phyloP scores from a whole-genome alignment of 805 yeast species.

The Candida namnaoensis region DNA sequence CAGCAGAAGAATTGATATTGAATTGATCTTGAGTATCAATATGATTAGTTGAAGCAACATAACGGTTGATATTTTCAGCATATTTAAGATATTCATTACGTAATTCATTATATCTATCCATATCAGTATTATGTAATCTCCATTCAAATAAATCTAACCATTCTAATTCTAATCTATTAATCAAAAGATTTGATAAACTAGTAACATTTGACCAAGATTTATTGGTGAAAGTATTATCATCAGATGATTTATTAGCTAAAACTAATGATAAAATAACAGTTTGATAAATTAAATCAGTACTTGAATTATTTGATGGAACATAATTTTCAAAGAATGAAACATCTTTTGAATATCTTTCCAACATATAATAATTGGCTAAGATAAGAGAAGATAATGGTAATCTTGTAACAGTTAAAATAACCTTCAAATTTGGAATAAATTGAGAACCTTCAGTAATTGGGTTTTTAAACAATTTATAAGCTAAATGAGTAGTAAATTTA shows the following conservation, averaged over 20 bases:
- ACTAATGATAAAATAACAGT: constrained; percentile 62
- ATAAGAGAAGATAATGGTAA: constrained; percentile 77
- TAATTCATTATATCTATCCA: constrained; percentile 16
- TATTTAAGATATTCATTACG: constrained; percentile 14
- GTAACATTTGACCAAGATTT: constrained; percentile 97
- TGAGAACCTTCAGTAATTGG: constrained; percentile 25
- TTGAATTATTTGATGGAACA: constrained; percentile 18
- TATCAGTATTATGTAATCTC: constrained; percentile 36
- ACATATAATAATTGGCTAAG: constrained; percentile 70
- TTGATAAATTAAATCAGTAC: constrained; percentile 34
- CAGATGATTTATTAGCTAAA: constrained; percentile 88
- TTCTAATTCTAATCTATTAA: constrained; percentile 60
- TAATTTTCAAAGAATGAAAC: constrained; percentile 22
- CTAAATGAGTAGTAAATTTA: constrained; percentile 67
- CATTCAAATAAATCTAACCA: constrained; percentile 62
- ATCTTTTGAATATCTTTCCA: constrained; percentile 43
- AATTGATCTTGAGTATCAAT: no score
- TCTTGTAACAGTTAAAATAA: constrained; percentile 80
- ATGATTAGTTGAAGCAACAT: no score
- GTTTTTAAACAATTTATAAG: constrained; percentile 59
- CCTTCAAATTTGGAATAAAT: constrained; percentile 50
- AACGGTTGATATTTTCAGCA: constrained; percentile 6
- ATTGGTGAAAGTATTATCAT: constrained; percentile 93
- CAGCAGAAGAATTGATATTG: no score
- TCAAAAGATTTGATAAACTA: constrained; percentile 50